Percentiles rank a stretch among this genome's conserved stretches.
Evolutionary conservation across 345 rosid genomes (phyloP).

Genomic region (Lagerstroemia speciosa): DNA sequence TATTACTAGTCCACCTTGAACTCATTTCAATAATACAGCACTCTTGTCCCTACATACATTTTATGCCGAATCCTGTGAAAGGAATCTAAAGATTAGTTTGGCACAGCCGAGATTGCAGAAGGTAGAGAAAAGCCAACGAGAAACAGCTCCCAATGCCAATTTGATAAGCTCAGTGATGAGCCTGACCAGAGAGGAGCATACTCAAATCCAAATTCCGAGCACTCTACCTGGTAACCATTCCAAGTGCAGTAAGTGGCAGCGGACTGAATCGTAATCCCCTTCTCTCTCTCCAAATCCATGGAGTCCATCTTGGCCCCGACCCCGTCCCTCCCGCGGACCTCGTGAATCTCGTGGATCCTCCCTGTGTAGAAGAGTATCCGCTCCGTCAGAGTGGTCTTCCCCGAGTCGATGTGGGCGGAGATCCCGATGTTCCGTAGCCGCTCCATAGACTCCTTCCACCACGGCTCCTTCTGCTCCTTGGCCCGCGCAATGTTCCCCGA

Average conservation of each 20-base stretch:
- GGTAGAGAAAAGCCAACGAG: not conserved
- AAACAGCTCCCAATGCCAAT: not conserved
- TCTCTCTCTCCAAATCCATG: slow-evolving; percentile 97
- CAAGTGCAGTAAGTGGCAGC: slow-evolving; percentile 97
- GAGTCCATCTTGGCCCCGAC: slow-evolving; percentile 99
- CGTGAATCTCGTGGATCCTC: slow-evolving; percentile 95
- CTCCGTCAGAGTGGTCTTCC: slow-evolving; percentile 95
- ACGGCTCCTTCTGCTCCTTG: slow-evolving; percentile 73
- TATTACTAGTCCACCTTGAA: not conserved
- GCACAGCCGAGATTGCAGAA: not conserved
- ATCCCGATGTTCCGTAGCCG: slow-evolving; percentile 86
- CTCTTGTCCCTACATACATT: not conserved
- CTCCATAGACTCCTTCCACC: slow-evolving; percentile 98
- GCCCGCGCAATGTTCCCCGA: slow-evolving; percentile 61
- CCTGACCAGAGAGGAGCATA: not conserved
- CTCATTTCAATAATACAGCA: not conserved
- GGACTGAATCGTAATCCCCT: slow-evolving; percentile 97
- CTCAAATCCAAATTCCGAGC: not conserved
- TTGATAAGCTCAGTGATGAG: not conserved
- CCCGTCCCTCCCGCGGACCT: slow-evolving; percentile 92
- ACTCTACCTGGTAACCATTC: slow-evolving; percentile 76
- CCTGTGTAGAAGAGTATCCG: slow-evolving; percentile 86
- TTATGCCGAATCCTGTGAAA: not conserved
- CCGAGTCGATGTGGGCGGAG: slow-evolving; percentile 97
- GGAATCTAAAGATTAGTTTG: not conserved